phyloP scores from a whole-genome alignment of 192 early-diverging fungal genomes.

The Oehlia diaphana region DNA sequence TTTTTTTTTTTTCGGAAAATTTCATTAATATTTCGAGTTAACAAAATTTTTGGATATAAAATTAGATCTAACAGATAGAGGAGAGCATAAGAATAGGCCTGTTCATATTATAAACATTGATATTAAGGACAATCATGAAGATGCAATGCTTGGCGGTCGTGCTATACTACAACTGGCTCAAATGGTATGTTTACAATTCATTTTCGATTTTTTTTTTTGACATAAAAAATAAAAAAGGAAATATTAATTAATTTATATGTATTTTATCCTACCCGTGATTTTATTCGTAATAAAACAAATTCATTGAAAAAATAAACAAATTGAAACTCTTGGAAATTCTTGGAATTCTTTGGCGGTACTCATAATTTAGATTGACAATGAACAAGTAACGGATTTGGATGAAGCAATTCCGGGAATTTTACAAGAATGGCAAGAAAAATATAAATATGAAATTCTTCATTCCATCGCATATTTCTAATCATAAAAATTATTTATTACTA shows the following conservation, averaged over 20 bases:
- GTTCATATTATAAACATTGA: conserved; percentile 96
- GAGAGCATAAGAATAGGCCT: conserved; percentile 62
- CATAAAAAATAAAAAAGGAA: too few species aligned
- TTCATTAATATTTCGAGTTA: background rate
- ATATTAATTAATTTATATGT: background rate
- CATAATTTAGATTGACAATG: conserved; percentile 50
- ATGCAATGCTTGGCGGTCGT: conserved; percentile 81
- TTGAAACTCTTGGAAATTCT: too few species aligned
- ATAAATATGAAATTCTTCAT: conserved; percentile 22
- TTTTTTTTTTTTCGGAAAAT: background rate
- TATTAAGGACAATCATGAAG: conserved; percentile 92
- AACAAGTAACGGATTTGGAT: conserved; percentile 71
- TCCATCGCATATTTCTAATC: conserved; percentile 23
- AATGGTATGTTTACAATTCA: conserved; percentile 45
- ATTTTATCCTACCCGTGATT: background rate
- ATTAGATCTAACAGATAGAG: conserved; percentile 75
- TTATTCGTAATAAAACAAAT: too few species aligned
- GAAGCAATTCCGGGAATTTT: conserved; percentile 83
- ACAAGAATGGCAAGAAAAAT: conserved; percentile 52
- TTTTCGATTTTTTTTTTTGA: background rate
- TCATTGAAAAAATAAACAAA: too few species aligned
- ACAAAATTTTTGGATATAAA: background rate
- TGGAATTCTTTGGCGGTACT: background rate
- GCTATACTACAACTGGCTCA: conserved; percentile 81
- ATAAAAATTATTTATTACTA: background rate